These are phyloP conservation scores for Phlebopus sp. DNA, from an alignment of 1,284 basidiomycete species.

Conservation along the genomic window DNA sequence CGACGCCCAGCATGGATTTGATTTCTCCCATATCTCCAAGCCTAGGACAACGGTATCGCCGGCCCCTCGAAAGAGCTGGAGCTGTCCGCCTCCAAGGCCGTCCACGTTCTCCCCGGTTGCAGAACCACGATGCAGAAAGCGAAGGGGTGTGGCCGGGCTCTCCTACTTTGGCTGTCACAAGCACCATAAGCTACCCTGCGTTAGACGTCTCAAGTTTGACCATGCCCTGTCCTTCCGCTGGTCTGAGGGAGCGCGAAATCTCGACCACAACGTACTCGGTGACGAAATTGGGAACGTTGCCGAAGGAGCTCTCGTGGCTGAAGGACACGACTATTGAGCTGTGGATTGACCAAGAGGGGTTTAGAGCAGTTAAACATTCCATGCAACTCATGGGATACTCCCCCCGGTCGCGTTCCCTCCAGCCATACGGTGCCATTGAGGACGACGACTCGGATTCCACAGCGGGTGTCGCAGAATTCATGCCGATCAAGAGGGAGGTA, in stretches of 20 bases:
- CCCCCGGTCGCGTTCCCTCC: slow-evolving; percentile 32
- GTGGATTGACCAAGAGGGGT: slow-evolving; percentile 79
- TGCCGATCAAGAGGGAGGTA: slow-evolving; percentile 51
- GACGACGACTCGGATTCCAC: slow-evolving; percentile 22
- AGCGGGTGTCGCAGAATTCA: slow-evolving; percentile 57
- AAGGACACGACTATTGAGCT: slow-evolving; percentile 55
- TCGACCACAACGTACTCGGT: slow-evolving; percentile 14
- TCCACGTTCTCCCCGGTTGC: slow-evolving; percentile 23
- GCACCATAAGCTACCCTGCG: slow-evolving; percentile 1
- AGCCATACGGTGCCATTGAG: slow-evolving; percentile 28
- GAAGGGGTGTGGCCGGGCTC: slow-evolving; percentile 2
- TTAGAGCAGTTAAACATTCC: slow-evolving; percentile 55
- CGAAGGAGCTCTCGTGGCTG: slow-evolving; percentile 49
- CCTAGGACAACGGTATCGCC: slow-evolving; percentile 23
- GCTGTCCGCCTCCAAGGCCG: slow-evolving; percentile 29
- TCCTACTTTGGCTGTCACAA: slow-evolving; percentile 1
- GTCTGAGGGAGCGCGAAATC: slow-evolving; percentile 1
- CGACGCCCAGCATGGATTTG: slow-evolving; percentile 27
- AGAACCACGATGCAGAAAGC: slow-evolving; percentile 17
- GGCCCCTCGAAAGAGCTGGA: slow-evolving; percentile 30
- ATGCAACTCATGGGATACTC: slow-evolving; percentile 59
- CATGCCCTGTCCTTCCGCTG: slow-evolving; percentile 1
- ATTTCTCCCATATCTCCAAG: slow-evolving; percentile 20
- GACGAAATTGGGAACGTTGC: slow-evolving; percentile 28
- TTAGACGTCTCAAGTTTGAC: slow-evolving; percentile 6